Base-by-base conservation (phyloP, 1,284 basidiomycete genomes). In the Neonothopanus nambi region DNA sequence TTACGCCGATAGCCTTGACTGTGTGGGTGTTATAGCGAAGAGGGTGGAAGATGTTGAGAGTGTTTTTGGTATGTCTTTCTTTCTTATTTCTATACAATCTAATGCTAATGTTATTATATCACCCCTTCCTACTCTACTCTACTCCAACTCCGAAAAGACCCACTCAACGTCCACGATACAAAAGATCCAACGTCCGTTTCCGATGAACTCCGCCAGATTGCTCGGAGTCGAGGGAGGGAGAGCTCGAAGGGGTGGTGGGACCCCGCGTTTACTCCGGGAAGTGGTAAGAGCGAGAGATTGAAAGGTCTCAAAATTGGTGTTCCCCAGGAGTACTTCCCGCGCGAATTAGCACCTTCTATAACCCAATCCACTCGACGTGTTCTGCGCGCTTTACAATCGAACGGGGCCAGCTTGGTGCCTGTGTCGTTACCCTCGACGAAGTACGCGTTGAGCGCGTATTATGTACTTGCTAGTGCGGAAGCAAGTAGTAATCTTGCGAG, bases 1-100 rank as follows among this genome's bases (percentile, higher is more conserved):
- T 0, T 99, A 93, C 62, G 95, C 95, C 0, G 95, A 98, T 65
- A 95, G 93, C 55, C 75, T 99, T 9, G 96, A 99, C 63, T 96
- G 93, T 54, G 93, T 99, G 0, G 97, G 96, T 0, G 74, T 99
- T 1, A 68, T 98, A 20, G 87, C 84, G 0, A 72, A 70, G 43
- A 74, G 77, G 5, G 78, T 90, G 0, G 63, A 70, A 5, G 74
- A 73, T 5, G 78, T 85, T 1, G 63, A 75, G 35, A 60, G 66
- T 1, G 78, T 91, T 0, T 93, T 91, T 60, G 74, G 91, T 93
- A 61, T 55, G 83, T 67, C 5, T n/a, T n/a, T n/a, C n/a, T n/a
- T n/a, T n/a, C n/a, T n/a, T n/a, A n/a, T n/a, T n/a, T n/a, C n/a
- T n/a, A n/a, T n/a, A n/a, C n/a, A n/a, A n/a, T n/a, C n/a, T n/a